phyloP scores from a whole-genome alignment of 2,329 filamentous ascomycete species.

The Apiospora rasikravindrae region DNA sequence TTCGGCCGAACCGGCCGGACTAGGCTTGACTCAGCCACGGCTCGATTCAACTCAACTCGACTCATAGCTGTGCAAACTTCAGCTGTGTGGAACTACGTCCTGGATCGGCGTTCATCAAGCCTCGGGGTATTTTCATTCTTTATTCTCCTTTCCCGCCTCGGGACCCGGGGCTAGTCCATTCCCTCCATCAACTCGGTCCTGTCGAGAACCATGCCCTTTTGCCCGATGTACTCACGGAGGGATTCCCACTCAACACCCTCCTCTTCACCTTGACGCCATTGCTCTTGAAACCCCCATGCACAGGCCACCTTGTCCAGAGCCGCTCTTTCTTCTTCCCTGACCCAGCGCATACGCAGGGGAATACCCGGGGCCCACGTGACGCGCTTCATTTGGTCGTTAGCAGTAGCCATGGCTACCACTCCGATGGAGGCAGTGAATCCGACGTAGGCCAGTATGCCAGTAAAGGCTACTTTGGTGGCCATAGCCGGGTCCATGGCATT shows the following conservation, averaged over 20 bases:
- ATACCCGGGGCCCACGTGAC: constrained; percentile 89
- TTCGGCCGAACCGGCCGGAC: not conserved
- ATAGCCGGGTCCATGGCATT: constrained; percentile 76
- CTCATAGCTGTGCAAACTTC: not conserved
- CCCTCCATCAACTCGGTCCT: constrained; percentile 89
- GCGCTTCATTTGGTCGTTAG: constrained; percentile 93
- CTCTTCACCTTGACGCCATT: constrained; percentile 83
- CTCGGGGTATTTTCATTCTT: not conserved
- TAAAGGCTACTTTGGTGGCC: constrained; percentile 80
- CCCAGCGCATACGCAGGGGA: constrained; percentile 80
- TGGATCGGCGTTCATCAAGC: not conserved
- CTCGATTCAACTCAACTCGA: not conserved
- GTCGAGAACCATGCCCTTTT: constrained; percentile 89
- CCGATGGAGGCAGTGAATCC: constrained; percentile 82
- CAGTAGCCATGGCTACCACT: constrained; percentile 80
- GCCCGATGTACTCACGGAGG: constrained; percentile 80
- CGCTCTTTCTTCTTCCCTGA: constrained; percentile 87
- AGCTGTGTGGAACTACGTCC: not conserved
- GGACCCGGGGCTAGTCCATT: constrained; percentile 65
- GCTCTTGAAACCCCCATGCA: constrained; percentile 90
- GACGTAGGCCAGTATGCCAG: constrained; percentile 82
- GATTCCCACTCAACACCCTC: constrained; percentile 89
- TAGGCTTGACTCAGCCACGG: constrained; percentile 6
- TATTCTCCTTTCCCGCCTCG: not conserved
- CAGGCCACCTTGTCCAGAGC: constrained; percentile 85